Percentiles rank a stretch among this genome's conserved stretches.
Evolutionary conservation across 2,329 filamentous ascomycete genomes (phyloP).

Genomic region (Colletotrichum neosansevieriae): DNA sequence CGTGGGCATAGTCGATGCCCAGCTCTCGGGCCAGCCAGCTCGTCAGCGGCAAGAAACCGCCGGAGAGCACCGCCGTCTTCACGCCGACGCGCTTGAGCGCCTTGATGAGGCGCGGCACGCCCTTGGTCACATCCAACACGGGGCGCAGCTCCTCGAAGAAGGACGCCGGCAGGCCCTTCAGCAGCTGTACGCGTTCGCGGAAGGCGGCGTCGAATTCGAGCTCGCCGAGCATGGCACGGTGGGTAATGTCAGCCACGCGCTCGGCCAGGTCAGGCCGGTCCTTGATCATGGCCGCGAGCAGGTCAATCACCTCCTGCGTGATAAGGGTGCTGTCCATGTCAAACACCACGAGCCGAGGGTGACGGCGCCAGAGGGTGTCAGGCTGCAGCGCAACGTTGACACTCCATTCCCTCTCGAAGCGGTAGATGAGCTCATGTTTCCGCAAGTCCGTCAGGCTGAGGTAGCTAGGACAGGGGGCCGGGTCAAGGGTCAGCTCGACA

Average conservation of each 20-base stretch:
- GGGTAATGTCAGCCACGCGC: constrained; percentile 88
- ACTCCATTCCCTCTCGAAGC: constrained; percentile 90
- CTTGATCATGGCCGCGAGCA: constrained; percentile 84
- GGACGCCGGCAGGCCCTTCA: constrained; percentile 82
- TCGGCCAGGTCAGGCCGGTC: constrained; percentile 79
- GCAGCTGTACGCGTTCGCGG: constrained; percentile 80
- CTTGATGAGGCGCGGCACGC: constrained; percentile 79
- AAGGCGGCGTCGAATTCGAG: constrained; percentile 90
- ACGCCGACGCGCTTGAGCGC: constrained; percentile 83
- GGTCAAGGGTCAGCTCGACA: constrained; percentile 74
- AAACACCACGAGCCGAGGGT: constrained; percentile 91
- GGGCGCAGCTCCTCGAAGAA: constrained; percentile 84
- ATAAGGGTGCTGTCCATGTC: constrained; percentile 99
- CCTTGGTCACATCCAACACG: constrained; percentile 83
- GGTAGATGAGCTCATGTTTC: constrained; percentile 84
- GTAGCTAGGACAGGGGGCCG: constrained; percentile 71
- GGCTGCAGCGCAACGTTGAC: constrained; percentile 84
- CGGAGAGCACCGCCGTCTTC: constrained; percentile 90
- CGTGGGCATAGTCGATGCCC: constrained; percentile 87
- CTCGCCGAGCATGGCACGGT: constrained; percentile 95
- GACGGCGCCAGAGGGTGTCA: constrained; percentile 79
- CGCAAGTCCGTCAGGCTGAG: constrained; percentile 76
- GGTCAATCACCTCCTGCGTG: constrained; percentile 96
- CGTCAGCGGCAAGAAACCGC: constrained; percentile 91
- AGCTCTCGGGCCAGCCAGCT: constrained; percentile 85